Evolutionary conservation across 805 yeast genomes (phyloP).

Genomic region (Candida corydali): DNA sequence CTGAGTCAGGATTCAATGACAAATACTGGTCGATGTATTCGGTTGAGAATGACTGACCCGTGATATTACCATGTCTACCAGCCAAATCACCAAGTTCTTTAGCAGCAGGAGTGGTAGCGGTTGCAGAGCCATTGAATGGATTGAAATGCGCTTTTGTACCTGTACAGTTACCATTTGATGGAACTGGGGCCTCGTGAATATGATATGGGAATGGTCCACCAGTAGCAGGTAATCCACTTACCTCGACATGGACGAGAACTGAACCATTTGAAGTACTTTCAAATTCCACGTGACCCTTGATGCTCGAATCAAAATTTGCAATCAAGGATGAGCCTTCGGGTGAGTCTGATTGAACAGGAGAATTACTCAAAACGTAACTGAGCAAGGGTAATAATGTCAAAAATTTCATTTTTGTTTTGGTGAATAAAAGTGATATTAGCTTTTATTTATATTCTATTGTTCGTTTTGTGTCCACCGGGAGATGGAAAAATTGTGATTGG

Average conservation of each 20-base stretch:
- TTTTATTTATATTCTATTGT: no score
- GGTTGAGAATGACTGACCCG: slow-evolving; percentile 21
- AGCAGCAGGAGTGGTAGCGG: slow-evolving; percentile 19
- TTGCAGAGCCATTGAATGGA: slow-evolving; percentile 32
- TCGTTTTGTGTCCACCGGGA: no score
- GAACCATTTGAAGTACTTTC: slow-evolving; percentile 26
- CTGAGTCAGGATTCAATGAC: slow-evolving; percentile 25
- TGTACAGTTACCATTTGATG: slow-evolving; percentile 34
- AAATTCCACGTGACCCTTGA: slow-evolving; percentile 29
- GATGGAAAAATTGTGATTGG: no score
- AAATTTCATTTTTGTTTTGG: no score
- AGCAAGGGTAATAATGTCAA: slow-evolving; percentile 5
- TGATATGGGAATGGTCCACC: slow-evolving; percentile 41
- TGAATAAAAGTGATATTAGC: no score
- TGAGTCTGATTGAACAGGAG: slow-evolving; percentile 27
- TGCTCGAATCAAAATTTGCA: slow-evolving; percentile 22
- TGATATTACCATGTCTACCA: slow-evolving; percentile 34
- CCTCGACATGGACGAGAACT: slow-evolving; percentile 28
- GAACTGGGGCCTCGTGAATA: slow-evolving; percentile 34
- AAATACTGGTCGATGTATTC: slow-evolving; percentile 27
- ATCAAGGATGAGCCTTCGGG: slow-evolving; percentile 22
- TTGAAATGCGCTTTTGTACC: slow-evolving; percentile 34
- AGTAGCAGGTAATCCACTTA: slow-evolving; percentile 26
- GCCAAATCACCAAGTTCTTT: slow-evolving; percentile 37
- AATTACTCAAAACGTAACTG: slow-evolving; percentile 12